Evolutionary conservation across 345 rosid species (phyloP).

Genomic region (Gossypium longicalyx): DNA sequence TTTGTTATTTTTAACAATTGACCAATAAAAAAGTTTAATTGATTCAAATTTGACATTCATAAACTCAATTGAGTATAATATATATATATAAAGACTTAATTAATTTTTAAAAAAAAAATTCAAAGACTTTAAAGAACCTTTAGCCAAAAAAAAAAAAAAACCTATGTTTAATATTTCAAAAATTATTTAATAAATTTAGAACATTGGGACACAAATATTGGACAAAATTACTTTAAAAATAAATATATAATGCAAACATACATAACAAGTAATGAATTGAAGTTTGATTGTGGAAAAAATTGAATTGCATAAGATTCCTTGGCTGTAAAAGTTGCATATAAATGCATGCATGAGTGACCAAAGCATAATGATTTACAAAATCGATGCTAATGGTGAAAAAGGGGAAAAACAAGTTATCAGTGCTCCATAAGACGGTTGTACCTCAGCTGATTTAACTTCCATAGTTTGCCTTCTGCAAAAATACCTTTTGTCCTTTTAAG

Average conservation of each 20-base stretch:
- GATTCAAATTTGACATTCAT: too few species aligned
- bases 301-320: conserved; percentile 1
- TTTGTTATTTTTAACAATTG: too few species aligned
- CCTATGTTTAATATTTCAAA: too few species aligned
- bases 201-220: too few species aligned
- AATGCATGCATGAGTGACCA: neutral
- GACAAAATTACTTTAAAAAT: too few species aligned
- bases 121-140: too few species aligned
- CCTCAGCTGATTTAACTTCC: conserved; percentile 24
- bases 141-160: too few species aligned
- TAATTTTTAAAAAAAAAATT: too few species aligned
- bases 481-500: neutral
- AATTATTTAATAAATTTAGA: too few species aligned
- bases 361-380: conserved; percentile 7
- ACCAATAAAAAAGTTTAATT: too few species aligned
- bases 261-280: neutral
- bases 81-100: too few species aligned
- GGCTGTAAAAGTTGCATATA: neutral
- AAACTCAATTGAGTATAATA: too few species aligned
- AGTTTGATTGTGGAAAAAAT: neutral
- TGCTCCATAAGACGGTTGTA: neutral
- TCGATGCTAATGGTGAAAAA: neutral
- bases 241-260: neutral
- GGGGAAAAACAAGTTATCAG: neutral
- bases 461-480: neutral